A percentile compares a stretch with the other conserved stretches of the same genome.
Evolutionary conservation across 2,329 filamentous ascomycete genomes (phyloP).

Genomic region (Basipetospora chlamydospora): DNA sequence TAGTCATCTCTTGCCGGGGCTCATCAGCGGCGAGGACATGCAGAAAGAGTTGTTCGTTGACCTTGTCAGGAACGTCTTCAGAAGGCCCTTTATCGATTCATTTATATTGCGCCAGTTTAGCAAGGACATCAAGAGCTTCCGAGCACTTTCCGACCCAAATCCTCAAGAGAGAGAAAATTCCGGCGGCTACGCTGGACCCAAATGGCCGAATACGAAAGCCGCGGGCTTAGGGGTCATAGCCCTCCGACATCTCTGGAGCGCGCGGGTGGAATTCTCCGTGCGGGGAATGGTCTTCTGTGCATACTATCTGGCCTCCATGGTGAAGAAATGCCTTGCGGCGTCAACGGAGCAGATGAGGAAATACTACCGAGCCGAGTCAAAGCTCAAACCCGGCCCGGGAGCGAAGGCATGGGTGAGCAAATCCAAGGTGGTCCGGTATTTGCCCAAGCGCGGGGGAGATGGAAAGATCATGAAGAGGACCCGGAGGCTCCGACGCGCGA

Average conservation of each 20-base stretch:
- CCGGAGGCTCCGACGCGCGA: too few species aligned
- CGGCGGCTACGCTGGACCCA: too few species aligned
- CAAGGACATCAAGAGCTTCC: too few species aligned
- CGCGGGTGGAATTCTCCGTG: background rate
- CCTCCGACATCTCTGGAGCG: background rate
- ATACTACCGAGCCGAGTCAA: background rate
- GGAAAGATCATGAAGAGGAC: too few species aligned
- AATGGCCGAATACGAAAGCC: too few species aligned
- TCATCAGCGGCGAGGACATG: background rate
- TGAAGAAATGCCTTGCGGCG: background rate
- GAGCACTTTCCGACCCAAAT: too few species aligned
- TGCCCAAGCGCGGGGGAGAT: too few species aligned
- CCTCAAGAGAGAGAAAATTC: too few species aligned
- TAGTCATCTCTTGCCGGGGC: background rate
- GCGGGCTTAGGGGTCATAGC: too few species aligned
- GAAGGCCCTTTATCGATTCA: background rate
- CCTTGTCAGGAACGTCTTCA: background rate
- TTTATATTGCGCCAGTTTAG: too few species aligned
- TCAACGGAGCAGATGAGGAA: background rate
- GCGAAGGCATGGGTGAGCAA: background rate
- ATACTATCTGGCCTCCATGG: background rate
- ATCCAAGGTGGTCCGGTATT: background rate
- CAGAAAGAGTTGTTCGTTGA: background rate
- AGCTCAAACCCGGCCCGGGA: background rate
- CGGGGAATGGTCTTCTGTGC: background rate